A percentile compares a stretch with the other conserved stretches of the same genome.
phyloP scores from a whole-genome alignment of 495 filamentous ascomycete species.

The Neurospora sp. region DNA sequence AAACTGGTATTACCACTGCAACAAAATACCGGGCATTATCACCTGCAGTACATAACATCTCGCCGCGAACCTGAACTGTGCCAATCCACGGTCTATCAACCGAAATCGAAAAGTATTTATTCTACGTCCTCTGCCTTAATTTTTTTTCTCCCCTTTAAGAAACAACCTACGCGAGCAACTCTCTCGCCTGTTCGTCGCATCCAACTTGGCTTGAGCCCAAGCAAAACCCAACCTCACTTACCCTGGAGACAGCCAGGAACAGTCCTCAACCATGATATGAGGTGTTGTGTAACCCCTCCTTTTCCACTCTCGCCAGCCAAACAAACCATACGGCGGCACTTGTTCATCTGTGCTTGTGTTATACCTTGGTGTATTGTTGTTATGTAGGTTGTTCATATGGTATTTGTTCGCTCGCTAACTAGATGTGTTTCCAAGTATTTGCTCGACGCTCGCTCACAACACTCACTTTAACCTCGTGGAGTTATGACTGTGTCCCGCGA shows the following conservation, averaged over 20 bases:
- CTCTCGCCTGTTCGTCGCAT: background rate
- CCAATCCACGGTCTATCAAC: background rate
- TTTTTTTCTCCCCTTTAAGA: background rate
- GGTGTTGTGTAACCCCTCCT: background rate
- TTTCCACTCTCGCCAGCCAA: background rate
- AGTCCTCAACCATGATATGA: no score
- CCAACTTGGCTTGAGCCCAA: background rate
- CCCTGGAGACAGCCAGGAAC: background rate
- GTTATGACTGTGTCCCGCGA: conserved; percentile 7
- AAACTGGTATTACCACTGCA: background rate
- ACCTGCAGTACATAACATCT: background rate
- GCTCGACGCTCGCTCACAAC: conserved; percentile 48
- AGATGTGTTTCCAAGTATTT: conserved; percentile 28
- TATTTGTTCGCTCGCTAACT: conserved; percentile 14
- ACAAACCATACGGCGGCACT: background rate
- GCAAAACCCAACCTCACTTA: background rate
- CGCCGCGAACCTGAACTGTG: background rate
- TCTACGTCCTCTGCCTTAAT: background rate
- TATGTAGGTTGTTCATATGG: background rate
- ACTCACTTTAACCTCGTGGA: conserved; percentile 55
- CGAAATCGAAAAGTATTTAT: background rate
- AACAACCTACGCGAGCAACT: background rate
- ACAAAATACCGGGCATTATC: background rate
- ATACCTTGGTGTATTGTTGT: background rate
- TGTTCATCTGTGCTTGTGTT: background rate